Conservation (phyloP, 1,139 yeast species). For the Pneumocystis wakefieldiae region DNA sequence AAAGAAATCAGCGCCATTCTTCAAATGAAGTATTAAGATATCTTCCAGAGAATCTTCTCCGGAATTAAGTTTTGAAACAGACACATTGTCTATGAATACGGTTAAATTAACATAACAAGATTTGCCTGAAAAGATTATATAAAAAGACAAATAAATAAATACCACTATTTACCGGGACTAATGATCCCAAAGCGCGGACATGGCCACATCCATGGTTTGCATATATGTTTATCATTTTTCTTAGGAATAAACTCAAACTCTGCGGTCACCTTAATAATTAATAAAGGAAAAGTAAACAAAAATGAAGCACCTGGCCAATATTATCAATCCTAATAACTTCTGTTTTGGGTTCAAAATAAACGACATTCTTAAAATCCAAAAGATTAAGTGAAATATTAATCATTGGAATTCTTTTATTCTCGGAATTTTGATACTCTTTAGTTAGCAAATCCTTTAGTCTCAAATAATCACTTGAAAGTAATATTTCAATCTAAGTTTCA, state of each 20-base stretch:
- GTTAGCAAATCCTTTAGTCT: not conserved
- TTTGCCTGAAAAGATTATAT: not conserved
- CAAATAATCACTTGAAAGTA: conserved; percentile 3
- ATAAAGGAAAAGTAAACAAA: not conserved
- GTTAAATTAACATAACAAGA: not conserved
- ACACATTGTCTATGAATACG: not conserved
- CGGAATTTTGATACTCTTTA: conserved; percentile 6
- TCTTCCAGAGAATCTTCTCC: conserved; percentile 4
- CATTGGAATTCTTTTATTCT: conserved; percentile 9
- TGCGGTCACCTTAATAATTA: not conserved
- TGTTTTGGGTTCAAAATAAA: not conserved
- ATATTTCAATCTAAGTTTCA: conserved; percentile 4
- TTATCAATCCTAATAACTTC: not conserved
- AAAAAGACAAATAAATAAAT: not conserved
- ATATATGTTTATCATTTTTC: not conserved
- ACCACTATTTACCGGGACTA: not conserved
- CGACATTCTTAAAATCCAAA: not conserved
- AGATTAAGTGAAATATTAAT: not conserved
- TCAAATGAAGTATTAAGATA: conserved; percentile 8
- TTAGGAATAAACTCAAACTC: not conserved
- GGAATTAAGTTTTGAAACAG: conserved; percentile 4
- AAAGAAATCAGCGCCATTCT: conserved; percentile 6
- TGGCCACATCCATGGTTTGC: conserved; percentile 1
- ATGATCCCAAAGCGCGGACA: not conserved
- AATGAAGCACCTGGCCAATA: not conserved